Base-by-base conservation (phyloP, 768 basidiomycete genomes). In the Termitomyces sp. region DNA sequence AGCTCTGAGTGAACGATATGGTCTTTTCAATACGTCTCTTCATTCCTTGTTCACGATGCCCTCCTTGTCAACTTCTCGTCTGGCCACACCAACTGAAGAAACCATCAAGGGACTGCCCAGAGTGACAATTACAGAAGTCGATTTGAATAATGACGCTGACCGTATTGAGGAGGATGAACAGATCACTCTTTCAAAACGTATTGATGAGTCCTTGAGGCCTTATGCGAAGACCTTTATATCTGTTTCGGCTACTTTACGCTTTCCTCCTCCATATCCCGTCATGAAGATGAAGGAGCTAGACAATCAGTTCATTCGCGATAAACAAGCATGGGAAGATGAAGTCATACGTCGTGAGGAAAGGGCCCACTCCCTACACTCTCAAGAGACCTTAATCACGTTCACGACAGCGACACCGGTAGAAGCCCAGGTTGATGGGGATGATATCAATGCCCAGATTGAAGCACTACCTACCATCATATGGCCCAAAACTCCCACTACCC, bases 191-290 rank as follows among this genome's bases (percentile, higher is more conserved):
- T 87, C 93, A 6, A 78, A 81, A 54, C 84, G 91, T 20, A 93
- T 97, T 33, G 84, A 91, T 51, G 78, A 88, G 54, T 86, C 90
- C 0, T 77, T 95, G n/a, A 83, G 89, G 42, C 89, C 91, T 2
- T 99, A 97, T 69, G 75, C 79, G 63, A 84, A 77, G 60, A 94
- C 91, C 2, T 93, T 94, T 66, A 90, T 98, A 32, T 98, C 97
- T 2, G 91, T 94, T 44, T 98, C 95, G 2, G 90, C 95, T 0
- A 93, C 94, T 0, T 75, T 98, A 48, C 84, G 92, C 5, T 97
- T 97, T 69, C 91, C 88, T 14, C 94, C 96, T 24, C 97, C 97
- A 4, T 88, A 92, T 66, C 89, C 94, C 7, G 82, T 99, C 42
- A 77, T 82, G 3, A 81, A 82, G 47, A 97, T 98, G 93, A 88